Evolutionary conservation across 2,329 filamentous ascomycete species (phyloP).

Genomic region (Sodiomyces alkalinus): DNA sequence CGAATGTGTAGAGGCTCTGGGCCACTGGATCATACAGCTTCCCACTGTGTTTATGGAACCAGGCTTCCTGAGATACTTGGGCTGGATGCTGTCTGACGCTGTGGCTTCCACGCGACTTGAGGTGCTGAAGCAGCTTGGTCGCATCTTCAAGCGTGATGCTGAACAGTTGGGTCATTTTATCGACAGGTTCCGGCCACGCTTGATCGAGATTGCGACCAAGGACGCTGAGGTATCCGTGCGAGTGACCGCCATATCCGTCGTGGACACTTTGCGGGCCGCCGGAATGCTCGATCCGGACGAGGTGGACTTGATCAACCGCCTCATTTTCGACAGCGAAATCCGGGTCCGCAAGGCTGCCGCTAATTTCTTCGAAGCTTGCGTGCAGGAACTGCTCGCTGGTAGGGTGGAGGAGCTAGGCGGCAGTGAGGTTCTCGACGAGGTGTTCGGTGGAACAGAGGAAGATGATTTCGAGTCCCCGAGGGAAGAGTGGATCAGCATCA

Average conservation of each 20-base stretch:
- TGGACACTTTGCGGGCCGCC: conserved; percentile 67
- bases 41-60: conserved; percentile 85
- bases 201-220: conserved; percentile 83
- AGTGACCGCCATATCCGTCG: conserved; percentile 63
- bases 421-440: conserved; percentile 59
- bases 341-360: conserved; percentile 80
- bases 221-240: conserved; percentile 74
- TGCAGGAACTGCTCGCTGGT: conserved; percentile 64
- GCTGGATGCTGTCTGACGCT: conserved; percentile 86
- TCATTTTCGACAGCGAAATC: conserved; percentile 78
- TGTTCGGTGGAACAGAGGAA: conserved; percentile 54
- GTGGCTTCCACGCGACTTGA: conserved; percentile 63
- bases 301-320: conserved; percentile 71
- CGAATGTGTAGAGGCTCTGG: conserved; percentile 76
- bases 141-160: conserved; percentile 65
- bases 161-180: conserved; percentile 85
- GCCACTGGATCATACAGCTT: conserved; percentile 74
- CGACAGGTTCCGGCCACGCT: conserved; percentile 70
- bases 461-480: conserved; percentile 65
- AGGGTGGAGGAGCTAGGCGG: conserved; percentile 78
- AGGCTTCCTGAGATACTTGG: conserved; percentile 79
- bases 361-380: conserved; percentile 77
- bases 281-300: conserved; percentile 84
- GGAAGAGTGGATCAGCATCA: conserved; percentile 78
- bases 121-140: conserved; percentile 68